phyloP scores from a whole-genome alignment of 345 rosid genomes.

The Draba incana region DNA sequence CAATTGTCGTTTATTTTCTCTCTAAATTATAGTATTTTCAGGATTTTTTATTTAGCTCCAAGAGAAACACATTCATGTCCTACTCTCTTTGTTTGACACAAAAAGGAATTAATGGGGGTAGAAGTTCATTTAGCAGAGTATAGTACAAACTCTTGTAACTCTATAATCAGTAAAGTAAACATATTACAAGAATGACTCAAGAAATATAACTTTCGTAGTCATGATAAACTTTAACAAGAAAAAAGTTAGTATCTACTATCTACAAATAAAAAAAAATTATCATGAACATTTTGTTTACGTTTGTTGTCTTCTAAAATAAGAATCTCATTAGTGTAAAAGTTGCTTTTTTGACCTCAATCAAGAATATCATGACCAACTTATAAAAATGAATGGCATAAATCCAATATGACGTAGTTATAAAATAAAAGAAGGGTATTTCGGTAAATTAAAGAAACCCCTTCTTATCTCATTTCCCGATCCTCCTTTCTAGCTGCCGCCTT shows the following conservation, averaged over 20 bases:
- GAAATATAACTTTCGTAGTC: constrained; percentile 1
- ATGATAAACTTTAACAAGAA: neutral
- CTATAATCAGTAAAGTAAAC: too few relatives aligned
- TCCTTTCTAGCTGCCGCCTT: constrained; percentile 23
- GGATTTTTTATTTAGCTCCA: neutral
- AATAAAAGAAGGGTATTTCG: constrained; percentile 7
- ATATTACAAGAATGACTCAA: neutral
- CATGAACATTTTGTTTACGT: neutral
- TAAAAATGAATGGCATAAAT: neutral
- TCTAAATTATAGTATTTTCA: neutral
- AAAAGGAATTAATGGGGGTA: too few relatives aligned
- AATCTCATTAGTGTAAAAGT: too few relatives aligned
- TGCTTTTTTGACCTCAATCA: too few relatives aligned
- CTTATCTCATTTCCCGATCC: constrained; percentile 33
- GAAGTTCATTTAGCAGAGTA: neutral
- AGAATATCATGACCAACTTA: neutral
- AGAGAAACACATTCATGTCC: constrained; percentile 9
- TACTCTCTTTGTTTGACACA: neutral
- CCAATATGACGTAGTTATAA: neutral
- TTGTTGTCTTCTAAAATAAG: neutral
- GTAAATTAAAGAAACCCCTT: constrained; percentile 27
- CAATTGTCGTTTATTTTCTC: neutral
- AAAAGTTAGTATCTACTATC: neutral
- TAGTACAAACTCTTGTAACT: too few relatives aligned
- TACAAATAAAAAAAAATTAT: neutral